A percentile compares a stretch with the other conserved stretches of the same genome.
Conservation (phyloP, 257 asterid genomes). For the Jacaranda copaia region DNA sequence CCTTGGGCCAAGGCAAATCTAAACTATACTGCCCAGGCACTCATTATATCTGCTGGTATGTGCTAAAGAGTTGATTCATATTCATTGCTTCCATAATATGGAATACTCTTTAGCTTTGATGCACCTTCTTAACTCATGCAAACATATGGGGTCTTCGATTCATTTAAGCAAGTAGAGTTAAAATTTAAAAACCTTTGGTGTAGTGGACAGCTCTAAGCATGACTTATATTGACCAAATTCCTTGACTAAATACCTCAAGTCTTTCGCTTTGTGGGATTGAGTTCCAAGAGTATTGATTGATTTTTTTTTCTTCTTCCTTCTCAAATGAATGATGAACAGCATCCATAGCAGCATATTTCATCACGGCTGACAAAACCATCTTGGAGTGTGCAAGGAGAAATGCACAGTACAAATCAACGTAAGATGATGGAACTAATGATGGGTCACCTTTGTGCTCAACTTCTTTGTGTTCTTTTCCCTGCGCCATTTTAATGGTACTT, state of each 20-base stretch:
- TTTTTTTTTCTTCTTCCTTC: background rate
- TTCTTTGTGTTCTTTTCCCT: too few species aligned
- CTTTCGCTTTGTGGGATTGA: background rate
- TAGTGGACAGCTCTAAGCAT: background rate
- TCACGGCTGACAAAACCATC: constrained; percentile 83
- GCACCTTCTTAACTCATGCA: background rate
- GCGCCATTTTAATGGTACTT: too few species aligned
- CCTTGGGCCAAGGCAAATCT: constrained; percentile 94
- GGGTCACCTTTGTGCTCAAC: background rate
- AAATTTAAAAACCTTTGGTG: background rate
- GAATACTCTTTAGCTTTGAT: background rate
- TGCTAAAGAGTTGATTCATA: background rate
- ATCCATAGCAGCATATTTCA: constrained; percentile 84
- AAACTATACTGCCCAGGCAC: constrained; percentile 86
- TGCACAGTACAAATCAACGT: constrained; percentile 55
- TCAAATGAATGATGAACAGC: constrained; percentile 57
- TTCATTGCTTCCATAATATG: background rate
- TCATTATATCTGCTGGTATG: constrained; percentile 80
- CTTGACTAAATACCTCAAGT: too few species aligned
- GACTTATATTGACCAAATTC: background rate
- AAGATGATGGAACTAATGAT: background rate
- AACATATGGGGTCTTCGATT: background rate
- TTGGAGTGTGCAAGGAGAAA: constrained; percentile 81
- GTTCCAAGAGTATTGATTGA: background rate
- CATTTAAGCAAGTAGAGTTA: background rate